Conservation (phyloP, 805 yeast genomes). For the Candida stauntonica region DNA sequence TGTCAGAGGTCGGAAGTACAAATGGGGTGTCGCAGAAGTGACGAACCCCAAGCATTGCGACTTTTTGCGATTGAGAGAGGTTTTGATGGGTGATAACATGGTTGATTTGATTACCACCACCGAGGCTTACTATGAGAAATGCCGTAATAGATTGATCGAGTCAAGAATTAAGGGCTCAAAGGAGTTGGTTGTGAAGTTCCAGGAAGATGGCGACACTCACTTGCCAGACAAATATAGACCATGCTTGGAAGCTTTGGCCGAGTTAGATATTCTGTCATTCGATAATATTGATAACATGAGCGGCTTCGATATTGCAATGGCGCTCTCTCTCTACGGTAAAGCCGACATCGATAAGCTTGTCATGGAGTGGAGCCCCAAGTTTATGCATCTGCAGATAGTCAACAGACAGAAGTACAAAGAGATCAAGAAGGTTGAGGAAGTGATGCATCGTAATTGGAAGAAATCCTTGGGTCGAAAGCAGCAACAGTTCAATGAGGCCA, state of each 20-base stretch:
- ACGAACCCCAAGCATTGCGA: slow-evolving; percentile 79
- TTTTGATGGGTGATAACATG: slow-evolving; percentile 67
- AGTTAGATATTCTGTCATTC: slow-evolving; percentile 17
- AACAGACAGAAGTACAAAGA: slow-evolving; percentile 41
- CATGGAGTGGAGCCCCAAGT: slow-evolving; percentile 43
- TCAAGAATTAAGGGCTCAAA: slow-evolving; percentile 35
- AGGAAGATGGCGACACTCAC: slow-evolving; percentile 7
- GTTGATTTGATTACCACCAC: slow-evolving; percentile 75
- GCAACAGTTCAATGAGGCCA: slow-evolving; percentile 39
- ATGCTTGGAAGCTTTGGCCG: not conserved
- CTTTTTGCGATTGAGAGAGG: slow-evolving; percentile 55
- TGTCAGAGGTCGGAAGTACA: slow-evolving; percentile 72
- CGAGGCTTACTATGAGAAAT: slow-evolving; percentile 69
- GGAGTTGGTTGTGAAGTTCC: slow-evolving; percentile 9
- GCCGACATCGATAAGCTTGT: slow-evolving; percentile 36
- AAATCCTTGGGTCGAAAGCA: slow-evolving; percentile 51
- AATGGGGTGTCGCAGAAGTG: slow-evolving; percentile 85
- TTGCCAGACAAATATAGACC: not conserved
- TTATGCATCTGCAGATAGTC: slow-evolving; percentile 38
- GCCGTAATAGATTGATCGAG: slow-evolving; percentile 53
- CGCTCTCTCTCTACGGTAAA: slow-evolving; percentile 35
- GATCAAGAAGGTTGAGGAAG: slow-evolving; percentile 44
- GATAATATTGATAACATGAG: slow-evolving; percentile 29
- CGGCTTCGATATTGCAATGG: slow-evolving; percentile 33
- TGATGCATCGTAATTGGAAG: slow-evolving; percentile 60